Conservation (phyloP, 148 eudicot genomes). For the Camellia sinensis region DNA sequence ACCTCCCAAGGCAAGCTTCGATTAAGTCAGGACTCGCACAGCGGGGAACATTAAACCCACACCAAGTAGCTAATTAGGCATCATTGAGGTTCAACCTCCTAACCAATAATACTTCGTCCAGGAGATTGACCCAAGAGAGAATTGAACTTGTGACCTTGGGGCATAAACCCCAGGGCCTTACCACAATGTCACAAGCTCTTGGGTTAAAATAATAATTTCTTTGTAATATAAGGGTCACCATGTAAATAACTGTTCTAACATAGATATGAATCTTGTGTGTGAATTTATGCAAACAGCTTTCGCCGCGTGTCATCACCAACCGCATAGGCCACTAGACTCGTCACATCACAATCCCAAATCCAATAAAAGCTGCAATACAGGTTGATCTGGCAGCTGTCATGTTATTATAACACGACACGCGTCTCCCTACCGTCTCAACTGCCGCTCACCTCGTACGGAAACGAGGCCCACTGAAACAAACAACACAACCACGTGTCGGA, state of each 20-base stretch:
- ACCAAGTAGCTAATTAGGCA: no score
- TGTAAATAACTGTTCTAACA: not conserved
- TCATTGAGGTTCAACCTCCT: no score
- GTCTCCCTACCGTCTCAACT: not conserved
- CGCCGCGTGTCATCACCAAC: constrained; percentile 1
- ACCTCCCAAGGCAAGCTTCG: no score
- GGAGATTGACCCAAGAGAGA: no score
- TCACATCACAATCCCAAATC: not conserved
- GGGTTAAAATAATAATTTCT: no score
- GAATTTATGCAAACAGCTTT: not conserved
- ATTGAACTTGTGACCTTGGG: no score
- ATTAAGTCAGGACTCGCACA: no score
- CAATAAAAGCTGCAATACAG: not conserved
- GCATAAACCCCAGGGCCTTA: no score
- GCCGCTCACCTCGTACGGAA: not conserved
- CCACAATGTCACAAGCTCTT: no score
- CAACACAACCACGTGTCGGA: not conserved
- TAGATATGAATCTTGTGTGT: no score
- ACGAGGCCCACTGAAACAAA: not conserved
- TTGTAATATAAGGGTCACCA: not conserved
- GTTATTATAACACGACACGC: not conserved
- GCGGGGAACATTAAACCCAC: no score
- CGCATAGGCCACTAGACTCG: not conserved
- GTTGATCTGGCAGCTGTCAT: not conserved
- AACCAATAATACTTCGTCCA: no score